These are phyloP conservation scores for Agaricus subrufescens DNA, from an alignment of 768 basidiomycete genomes.

Conservation along the genomic window DNA sequence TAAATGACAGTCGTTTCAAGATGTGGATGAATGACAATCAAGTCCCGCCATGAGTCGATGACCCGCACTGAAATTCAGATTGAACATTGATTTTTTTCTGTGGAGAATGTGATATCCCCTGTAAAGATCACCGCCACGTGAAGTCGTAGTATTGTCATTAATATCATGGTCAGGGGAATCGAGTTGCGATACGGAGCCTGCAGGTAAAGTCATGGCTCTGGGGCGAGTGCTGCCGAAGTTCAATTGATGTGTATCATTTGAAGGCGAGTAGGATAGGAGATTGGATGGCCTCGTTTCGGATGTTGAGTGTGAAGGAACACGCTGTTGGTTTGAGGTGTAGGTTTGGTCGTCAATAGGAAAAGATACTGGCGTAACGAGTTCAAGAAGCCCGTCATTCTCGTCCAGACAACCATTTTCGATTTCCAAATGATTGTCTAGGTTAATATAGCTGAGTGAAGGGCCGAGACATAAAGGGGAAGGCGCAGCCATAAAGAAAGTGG, in stretches of 20 bases:
- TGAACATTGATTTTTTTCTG: not conserved
- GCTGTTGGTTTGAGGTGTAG: too few species aligned
- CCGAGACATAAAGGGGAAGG: not conserved
- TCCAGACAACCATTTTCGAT: not conserved
- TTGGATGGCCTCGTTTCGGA: too few species aligned
- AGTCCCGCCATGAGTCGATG: not conserved
- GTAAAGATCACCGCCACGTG: not conserved
- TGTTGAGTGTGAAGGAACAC: too few species aligned
- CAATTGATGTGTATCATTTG: too few species aligned
- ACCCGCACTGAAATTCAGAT: not conserved
- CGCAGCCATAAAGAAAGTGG: not conserved
- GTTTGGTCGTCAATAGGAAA: too few species aligned
- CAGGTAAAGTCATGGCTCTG: too few species aligned
- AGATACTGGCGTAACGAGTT: not conserved
- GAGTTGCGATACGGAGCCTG: too few species aligned
- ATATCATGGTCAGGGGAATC: too few species aligned
- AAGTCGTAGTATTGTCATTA: not conserved
- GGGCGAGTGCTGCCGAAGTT: not conserved
- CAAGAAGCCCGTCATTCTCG: not conserved
- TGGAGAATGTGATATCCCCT: not conserved
- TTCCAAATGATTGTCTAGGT: not conserved
- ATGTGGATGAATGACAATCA: too few species aligned
- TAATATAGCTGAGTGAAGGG: not conserved
- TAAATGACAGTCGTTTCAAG: too few species aligned
- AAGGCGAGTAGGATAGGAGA: too few species aligned